A percentile compares a stretch with the other conserved stretches of the same genome.
Evolutionary conservation across 2,329 filamentous ascomycete species (phyloP).

Genomic region (Alternaria brassicicola): DNA sequence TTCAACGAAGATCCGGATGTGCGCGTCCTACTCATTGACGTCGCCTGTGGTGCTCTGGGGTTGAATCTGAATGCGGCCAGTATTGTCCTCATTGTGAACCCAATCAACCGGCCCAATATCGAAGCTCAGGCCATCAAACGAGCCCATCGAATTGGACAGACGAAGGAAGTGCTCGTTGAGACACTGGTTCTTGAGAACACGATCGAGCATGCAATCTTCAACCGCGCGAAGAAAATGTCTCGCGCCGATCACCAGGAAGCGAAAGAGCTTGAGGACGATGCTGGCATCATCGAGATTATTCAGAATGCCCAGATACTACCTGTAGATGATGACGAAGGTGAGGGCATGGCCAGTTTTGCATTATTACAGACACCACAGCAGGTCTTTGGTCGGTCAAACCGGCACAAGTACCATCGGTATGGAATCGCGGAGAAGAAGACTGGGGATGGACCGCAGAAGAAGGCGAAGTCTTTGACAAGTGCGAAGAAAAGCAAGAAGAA

Average conservation of each 20-base stretch:
- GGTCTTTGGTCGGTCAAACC: constrained; percentile 51
- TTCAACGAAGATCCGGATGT: constrained; percentile 75
- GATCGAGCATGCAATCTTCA: constrained; percentile 83
- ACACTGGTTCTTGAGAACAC: constrained; percentile 81
- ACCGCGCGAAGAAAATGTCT: constrained; percentile 76
- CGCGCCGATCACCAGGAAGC: constrained; percentile 62
- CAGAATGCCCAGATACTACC: constrained; percentile 60
- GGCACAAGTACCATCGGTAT: constrained; percentile 40
- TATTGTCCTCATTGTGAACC: constrained; percentile 86
- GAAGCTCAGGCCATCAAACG: constrained; percentile 92
- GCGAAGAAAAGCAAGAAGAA: background rate
- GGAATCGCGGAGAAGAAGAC: constrained; percentile 24
- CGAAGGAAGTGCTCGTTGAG: constrained; percentile 78
- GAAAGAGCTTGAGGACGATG: constrained; percentile 64
- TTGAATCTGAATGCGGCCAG: constrained; percentile 84
- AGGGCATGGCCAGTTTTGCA: constrained; percentile 49
- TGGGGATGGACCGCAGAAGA: constrained; percentile 27
- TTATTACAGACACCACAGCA: constrained; percentile 50
- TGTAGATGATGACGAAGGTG: constrained; percentile 43
- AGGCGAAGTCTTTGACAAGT: constrained; percentile 13
- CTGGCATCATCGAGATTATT: constrained; percentile 64
- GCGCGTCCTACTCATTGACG: constrained; percentile 85
- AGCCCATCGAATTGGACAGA: constrained; percentile 85
- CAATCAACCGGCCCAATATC: constrained; percentile 81
- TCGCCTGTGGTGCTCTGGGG: constrained; percentile 86